Evolutionary conservation across 2,329 filamentous ascomycete species (phyloP), one percentile per base, ranked within the genome.

Genomic region (Pezicula neosporulosa): DNA sequence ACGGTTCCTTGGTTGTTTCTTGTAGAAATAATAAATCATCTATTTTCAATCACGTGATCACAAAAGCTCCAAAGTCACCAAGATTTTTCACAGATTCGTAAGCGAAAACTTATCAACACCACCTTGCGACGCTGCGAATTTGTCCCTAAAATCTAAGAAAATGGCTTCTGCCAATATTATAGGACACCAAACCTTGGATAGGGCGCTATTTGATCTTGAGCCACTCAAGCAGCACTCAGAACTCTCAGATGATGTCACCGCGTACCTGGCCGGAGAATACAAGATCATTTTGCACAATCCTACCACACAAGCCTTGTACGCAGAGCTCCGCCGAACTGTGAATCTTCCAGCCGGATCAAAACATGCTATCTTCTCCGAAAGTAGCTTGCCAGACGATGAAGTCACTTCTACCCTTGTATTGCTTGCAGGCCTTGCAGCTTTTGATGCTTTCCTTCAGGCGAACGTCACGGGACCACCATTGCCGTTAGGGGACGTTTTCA

Each of bases 401-500:
- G 53, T 49, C 12, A 47, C 52, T 13, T 33, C 37, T 44, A 49
- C 60, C 1, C 49, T 56, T 13, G 60, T 64, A 15, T 55, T 68
- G 7, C 51, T 67, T 38, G 56, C 87, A 33, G 89, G 83, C 9
- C 72, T 89, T 44, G 84, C 87, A 1, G 81, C 86, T 2, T 76
- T 96, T 10, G 80, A 90, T 63, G 82, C 86, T 10, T 97, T 96
- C 66, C 70, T 96, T 15, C 92, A 97, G 67, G 83, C 84, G 1
- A 96, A 90, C 65, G 88, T 95, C 49, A 96, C 92, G 3, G 92
- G 92, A 0, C 92, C 92, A 1, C 86, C 90, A 0, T 73, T 96
- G n/a, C 58, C 69, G 4, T 72, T 79, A 49, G 60, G 71, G n/a
- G 69, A 71, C 27, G 66, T 77, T 3, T 74, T 71, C 55, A 55